Conservation (phyloP, 441 rosid genomes). For the Croton laevigatus region DNA sequence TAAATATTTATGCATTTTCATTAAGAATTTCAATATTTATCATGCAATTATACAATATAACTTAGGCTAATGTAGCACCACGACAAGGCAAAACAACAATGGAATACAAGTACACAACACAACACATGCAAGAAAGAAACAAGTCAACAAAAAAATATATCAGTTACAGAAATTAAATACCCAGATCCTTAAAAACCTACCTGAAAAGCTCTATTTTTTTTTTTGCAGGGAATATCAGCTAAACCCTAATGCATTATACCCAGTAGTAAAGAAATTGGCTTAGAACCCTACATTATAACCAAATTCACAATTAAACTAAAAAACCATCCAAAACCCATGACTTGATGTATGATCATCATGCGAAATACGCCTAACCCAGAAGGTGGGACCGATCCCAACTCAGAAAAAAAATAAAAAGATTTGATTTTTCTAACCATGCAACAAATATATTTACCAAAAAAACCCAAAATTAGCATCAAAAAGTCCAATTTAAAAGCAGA, state of each 20-base stretch:
- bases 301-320: constrained; percentile 13
- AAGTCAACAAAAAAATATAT: not conserved
- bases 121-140: not conserved
- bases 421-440: constrained; percentile 4
- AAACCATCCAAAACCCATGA: constrained; percentile 24
- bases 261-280: constrained; percentile 23
- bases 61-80: constrained; percentile 9
- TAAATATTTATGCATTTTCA: not conserved
- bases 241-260: constrained; percentile 30
- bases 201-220: not conserved
- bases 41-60: not conserved
- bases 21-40: constrained; percentile 4
- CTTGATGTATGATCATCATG: constrained; percentile 23
- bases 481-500: constrained; percentile 1
- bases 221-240: constrained; percentile 27
- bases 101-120: not conserved
- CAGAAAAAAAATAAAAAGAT: not conserved
- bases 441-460: not conserved
- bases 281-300: constrained; percentile 34
- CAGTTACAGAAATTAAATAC: constrained; percentile 7
- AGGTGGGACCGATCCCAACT: constrained; percentile 39
- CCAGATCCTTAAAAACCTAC: constrained; percentile 23
- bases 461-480: constrained; percentile 1
- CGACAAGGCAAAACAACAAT: not conserved
- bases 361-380: constrained; percentile 10